Evolutionary conservation across 2,329 filamentous ascomycete genomes (phyloP).

Genomic region (Dactylellina parvicollis): DNA sequence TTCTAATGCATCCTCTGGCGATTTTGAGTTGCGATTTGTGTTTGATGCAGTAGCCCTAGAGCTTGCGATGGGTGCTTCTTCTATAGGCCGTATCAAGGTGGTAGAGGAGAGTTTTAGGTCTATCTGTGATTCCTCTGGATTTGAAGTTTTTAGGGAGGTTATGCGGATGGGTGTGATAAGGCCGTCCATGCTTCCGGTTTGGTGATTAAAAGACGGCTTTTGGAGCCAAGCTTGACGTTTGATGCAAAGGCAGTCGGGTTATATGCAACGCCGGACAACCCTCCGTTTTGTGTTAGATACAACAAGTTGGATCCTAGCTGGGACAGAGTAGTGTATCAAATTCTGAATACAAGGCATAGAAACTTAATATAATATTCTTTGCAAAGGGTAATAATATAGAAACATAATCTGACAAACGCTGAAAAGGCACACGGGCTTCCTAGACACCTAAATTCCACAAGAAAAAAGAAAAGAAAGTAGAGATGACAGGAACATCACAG

Average conservation of each 20-base stretch:
- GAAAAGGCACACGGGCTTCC: conserved; percentile 12
- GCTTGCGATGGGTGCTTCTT: conserved; percentile 10
- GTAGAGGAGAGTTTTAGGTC: conserved; percentile 43
- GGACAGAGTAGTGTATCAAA: conserved; percentile 14
- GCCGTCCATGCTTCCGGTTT: conserved; percentile 34
- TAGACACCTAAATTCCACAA: conserved; percentile 22
- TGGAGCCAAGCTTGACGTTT: conserved; percentile 15
- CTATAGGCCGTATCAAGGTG: conserved; percentile 22
- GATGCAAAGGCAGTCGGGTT: conserved; percentile 1
- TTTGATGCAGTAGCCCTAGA: conserved; percentile 1
- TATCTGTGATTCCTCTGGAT: conserved; percentile 31
- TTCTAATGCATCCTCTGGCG: conserved; percentile 39
- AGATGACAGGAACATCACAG: too few species aligned
- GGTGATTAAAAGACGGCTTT: background rate
- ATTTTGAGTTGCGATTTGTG: conserved; percentile 28
- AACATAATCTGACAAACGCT: conserved; percentile 6
- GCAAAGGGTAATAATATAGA: background rate
- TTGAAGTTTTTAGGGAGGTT: conserved; percentile 46
- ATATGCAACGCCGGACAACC: conserved; percentile 6
- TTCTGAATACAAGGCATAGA: conserved; percentile 30
- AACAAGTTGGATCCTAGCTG: background rate
- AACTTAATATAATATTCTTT: background rate
- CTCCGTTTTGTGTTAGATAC: conserved; percentile 7
- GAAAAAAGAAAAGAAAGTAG: background rate
- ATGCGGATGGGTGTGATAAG: conserved; percentile 48